These are phyloP conservation scores for Vigna angularis DNA, from an alignment of 306 rosid species.

Conservation along the genomic window DNA sequence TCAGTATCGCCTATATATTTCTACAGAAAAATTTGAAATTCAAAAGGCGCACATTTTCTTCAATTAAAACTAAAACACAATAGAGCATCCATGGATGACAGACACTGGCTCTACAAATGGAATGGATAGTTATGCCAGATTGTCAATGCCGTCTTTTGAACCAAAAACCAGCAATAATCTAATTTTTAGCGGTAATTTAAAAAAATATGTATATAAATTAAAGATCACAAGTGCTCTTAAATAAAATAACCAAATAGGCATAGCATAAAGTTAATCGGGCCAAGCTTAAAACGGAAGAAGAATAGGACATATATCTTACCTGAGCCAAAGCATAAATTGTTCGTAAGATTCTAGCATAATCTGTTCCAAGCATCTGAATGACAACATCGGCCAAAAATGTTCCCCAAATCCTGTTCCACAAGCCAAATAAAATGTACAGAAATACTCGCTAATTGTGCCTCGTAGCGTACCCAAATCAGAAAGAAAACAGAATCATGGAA, in stretches of 20 bases:
- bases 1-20: not conserved
- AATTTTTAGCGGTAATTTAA: not conserved
- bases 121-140: not conserved
- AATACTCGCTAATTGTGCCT: conserved; percentile 26
- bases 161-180: conserved; percentile 1
- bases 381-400: conserved; percentile 92
- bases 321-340: conserved; percentile 95
- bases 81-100: conserved; percentile 8
- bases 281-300: conserved; percentile 31
- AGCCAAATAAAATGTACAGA: conserved; percentile 40
- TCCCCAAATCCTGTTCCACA: conserved; percentile 85
- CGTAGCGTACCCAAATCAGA: conserved; percentile 16
- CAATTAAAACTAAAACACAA: conserved; percentile 12
- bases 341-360: conserved; percentile 91
- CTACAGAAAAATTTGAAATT: not conserved
- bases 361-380: conserved; percentile 97
- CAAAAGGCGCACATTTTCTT: not conserved
- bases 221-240: conserved; percentile 9
- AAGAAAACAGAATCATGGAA: conserved; percentile 10
- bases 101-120: not conserved
- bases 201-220: not conserved
- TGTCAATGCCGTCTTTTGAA: conserved; percentile 10
- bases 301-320: conserved; percentile 54
- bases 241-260: conserved; percentile 37
- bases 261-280: conserved; percentile 31